Conservation (phyloP, 2,329 filamentous ascomycete genomes). For the Ophiostoma ulmi region DNA sequence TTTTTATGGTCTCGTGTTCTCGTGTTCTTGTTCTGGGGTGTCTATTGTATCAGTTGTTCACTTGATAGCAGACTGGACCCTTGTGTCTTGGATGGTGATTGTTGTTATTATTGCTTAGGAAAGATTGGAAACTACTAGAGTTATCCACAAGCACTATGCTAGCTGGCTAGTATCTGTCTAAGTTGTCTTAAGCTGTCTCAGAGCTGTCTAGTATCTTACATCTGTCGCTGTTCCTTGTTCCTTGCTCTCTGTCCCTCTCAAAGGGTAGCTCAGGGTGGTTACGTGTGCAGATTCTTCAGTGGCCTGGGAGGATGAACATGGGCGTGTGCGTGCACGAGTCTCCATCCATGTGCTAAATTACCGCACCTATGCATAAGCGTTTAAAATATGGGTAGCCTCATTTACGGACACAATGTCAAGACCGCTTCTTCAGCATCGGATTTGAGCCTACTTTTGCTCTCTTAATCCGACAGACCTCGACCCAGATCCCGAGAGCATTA, state of each 20-base stretch:
- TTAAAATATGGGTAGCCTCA: too few relatives aligned
- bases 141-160: neutral
- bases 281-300: conserved; percentile 1
- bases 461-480: neutral
- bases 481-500: too few relatives aligned
- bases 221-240: neutral
- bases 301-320: neutral
- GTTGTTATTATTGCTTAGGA: too few relatives aligned
- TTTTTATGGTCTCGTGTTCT: too few relatives aligned
- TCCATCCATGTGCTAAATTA: too few relatives aligned
- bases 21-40: too few relatives aligned
- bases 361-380: too few relatives aligned
- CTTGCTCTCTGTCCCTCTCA: neutral
- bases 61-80: neutral
- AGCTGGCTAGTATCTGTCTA: too few relatives aligned
- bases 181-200: neutral
- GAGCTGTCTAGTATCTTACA: neutral
- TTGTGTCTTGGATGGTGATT: neutral
- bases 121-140: neutral
- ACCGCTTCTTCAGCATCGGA: neutral
- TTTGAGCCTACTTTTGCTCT: neutral
- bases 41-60: neutral
- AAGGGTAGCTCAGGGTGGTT: neutral
- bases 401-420: too few relatives aligned
- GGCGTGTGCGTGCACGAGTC: too few relatives aligned